Conservation (phyloP, 2,329 filamentous ascomycete species). For the Neurospora sp. region DNA sequence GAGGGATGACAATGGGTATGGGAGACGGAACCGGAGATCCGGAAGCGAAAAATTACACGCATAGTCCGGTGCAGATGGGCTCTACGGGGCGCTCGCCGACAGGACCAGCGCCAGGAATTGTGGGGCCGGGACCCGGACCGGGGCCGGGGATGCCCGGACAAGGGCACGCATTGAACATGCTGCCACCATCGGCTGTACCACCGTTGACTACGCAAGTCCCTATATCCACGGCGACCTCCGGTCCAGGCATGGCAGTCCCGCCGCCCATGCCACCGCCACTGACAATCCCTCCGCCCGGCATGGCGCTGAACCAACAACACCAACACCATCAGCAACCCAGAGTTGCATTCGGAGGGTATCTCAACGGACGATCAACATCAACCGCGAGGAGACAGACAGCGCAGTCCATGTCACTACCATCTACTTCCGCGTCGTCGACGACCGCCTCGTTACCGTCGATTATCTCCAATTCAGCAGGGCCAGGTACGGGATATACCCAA, state of each 20-base stretch:
- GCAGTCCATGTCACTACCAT: constrained; percentile 14
- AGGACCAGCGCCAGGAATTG: neutral
- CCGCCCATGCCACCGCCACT: too few relatives aligned
- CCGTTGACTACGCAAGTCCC: too few relatives aligned
- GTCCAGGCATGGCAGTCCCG: too few relatives aligned
- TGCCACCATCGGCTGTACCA: too few relatives aligned
- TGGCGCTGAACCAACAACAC: neutral
- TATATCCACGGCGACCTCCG: too few relatives aligned
- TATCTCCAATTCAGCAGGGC: neutral
- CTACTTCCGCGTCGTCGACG: constrained; percentile 31
- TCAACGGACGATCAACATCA: neutral
- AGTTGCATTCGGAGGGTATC: neutral
- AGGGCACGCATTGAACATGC: too few relatives aligned
- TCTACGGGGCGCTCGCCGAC: neutral
- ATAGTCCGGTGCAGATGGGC: neutral
- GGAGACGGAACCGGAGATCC: too few relatives aligned
- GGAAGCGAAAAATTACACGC: neutral
- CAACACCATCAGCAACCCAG: neutral
- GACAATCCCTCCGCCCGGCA: too few relatives aligned
- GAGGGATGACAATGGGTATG: too few relatives aligned
- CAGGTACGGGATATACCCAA: neutral
- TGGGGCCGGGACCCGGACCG: neutral
- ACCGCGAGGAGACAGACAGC: neutral
- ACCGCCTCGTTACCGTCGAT: too few relatives aligned
- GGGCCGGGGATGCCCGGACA: neutral